phyloP scores from a whole-genome alignment of 108 stramenopile genomes.

The Hondaea fermentalgiana region DNA sequence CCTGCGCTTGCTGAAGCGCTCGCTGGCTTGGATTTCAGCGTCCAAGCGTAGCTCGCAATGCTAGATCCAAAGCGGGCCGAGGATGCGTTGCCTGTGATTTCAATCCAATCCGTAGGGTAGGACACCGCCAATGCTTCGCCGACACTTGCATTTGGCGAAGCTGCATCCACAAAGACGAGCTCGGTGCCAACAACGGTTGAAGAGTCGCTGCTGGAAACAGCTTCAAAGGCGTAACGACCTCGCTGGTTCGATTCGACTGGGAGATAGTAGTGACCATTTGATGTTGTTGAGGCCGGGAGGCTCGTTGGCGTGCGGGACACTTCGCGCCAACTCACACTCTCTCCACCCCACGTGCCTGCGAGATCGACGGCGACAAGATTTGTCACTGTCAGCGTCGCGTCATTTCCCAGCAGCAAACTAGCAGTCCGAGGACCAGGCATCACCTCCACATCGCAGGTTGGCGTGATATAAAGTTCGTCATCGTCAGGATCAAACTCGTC shows the following conservation, averaged over 20 bases:
- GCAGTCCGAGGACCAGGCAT: not conserved
- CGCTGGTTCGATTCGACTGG: not conserved
- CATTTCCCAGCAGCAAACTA: not conserved
- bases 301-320: not conserved
- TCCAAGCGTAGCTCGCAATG: not conserved
- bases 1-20: not conserved
- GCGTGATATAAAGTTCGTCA: not conserved
- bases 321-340: not conserved
- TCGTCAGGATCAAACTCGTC: not conserved
- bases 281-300: not conserved
- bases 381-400: not conserved
- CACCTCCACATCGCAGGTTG: not conserved
- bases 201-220: not conserved
- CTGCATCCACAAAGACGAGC: not conserved
- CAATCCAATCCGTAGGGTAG: not conserved
- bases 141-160: not conserved
- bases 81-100: not conserved
- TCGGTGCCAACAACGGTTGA: not conserved
- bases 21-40: not conserved
- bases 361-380: not conserved
- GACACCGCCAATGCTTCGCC: not conserved
- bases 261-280: not conserved
- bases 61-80: not conserved
- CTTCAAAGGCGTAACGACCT: not conserved
- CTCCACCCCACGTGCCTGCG: not conserved